Evolutionary conservation across 371 early-diverging fungal genomes (phyloP).

Genomic region (Polyrhizophydium stewartii): DNA sequence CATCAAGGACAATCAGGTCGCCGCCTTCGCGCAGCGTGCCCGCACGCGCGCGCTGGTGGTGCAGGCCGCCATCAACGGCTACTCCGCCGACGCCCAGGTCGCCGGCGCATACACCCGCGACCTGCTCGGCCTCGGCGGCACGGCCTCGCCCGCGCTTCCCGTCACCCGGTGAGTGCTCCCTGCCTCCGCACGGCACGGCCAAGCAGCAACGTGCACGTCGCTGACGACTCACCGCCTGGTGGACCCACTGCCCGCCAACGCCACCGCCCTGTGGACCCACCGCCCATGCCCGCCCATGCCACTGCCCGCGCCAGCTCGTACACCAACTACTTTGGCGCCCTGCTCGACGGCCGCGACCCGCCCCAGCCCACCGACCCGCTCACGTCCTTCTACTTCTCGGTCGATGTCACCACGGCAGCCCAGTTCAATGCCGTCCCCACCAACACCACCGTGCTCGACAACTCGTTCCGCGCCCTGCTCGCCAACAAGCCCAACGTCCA

Average conservation of each 20-base stretch:
- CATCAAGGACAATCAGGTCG: constrained; percentile 11
- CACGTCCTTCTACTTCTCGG: constrained; percentile 7
- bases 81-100: neutral
- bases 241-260: no score
- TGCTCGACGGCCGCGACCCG: constrained; percentile 11
- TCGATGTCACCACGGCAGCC: constrained; percentile 14
- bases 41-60: neutral
- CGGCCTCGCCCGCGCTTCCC: neutral
- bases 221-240: no score
- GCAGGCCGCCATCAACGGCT: constrained; percentile 1
- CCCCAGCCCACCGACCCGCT: constrained; percentile 7
- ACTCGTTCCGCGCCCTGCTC: constrained; percentile 14
- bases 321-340: neutral
- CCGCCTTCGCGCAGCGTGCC: constrained; percentile 3
- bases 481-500: constrained; percentile 9
- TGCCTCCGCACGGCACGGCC: no score
- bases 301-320: neutral
- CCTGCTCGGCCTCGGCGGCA: neutral
- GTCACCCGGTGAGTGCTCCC: constrained; percentile 1
- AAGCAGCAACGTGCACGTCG: no score
- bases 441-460: constrained; percentile 17
- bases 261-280: no score
- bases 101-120: neutral
- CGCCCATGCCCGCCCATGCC: no score
- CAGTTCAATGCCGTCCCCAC: constrained; percentile 4